Base-by-base conservation (phyloP, 1,139 yeast species). In the Trichomonascaceae sp. region DNA sequence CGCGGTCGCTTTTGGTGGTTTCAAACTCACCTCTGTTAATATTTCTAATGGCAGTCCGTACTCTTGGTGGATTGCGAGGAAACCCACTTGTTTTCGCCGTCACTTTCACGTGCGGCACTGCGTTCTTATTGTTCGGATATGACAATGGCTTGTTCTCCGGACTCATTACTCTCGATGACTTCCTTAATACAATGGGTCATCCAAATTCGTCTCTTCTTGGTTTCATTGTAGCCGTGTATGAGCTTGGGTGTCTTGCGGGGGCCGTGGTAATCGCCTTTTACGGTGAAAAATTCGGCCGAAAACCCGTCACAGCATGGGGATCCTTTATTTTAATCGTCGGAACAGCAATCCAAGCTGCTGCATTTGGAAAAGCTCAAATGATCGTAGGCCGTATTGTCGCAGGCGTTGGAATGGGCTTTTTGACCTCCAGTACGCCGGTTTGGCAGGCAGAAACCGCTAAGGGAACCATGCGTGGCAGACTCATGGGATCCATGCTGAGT, bases 371-470 rank as follows among this genome's bases (percentile, higher is more conserved):
- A 56, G 86, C 85, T 39, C 90, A 85, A 62, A 51, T 65, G 44
- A 59, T 58, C 43, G 64, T 57, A 8, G 70, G 70, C 6, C 57
- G 70, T 6, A 55, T 69, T 55, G 66, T 81, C 24, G 72, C 78
- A 43, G 82, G 83, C 12, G 70, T 78, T 65, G 84, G 81, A 48
- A 82, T 81, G 17, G 84, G 84, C 41, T 74, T 81, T 53, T 81
- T 84, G 64, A 80, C 87, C 2, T 77, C 85, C 45, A 76, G 81
- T 50, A 77, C 84, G 43, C 85, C 88, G 10, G 82, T 82, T 50
- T 85, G 85, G 67, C 79, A 84, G 54, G 75, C 85, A 18, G 91
- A 85, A 63, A 76, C 83, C 54, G 76, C 84, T 22, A 85, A 89
- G 50, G 73, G 60, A 70, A 74, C 60, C 70, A 76, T 64, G 75